Evolutionary conservation across 1,284 basidiomycete genomes (phyloP).

Genomic region (Mycosarcoma maydis): DNA sequence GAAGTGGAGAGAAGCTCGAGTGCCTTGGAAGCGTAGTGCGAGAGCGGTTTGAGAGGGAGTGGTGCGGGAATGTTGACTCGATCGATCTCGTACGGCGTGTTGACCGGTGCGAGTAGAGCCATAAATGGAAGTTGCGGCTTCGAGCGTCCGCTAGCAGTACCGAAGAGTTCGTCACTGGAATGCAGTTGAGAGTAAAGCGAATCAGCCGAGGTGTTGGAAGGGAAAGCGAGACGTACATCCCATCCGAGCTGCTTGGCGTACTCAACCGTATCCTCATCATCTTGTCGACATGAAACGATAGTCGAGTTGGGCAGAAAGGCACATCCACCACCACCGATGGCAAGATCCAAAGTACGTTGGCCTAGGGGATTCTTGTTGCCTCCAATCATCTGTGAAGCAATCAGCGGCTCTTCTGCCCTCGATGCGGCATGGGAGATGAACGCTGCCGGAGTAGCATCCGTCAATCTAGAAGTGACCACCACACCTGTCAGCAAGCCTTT

Average conservation of each 20-base stretch:
- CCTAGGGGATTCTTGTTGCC: conserved; percentile 38
- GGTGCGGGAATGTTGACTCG: conserved; percentile 45
- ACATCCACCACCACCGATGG: conserved; percentile 67
- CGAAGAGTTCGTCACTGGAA: conserved; percentile 5
- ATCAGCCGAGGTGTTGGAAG: conserved; percentile 26
- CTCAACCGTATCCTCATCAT: conserved; percentile 62
- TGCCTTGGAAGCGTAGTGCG: conserved; percentile 44
- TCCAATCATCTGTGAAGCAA: conserved; percentile 46
- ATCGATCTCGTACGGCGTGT: conserved; percentile 65
- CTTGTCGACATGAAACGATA: conserved; percentile 59
- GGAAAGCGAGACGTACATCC: conserved; percentile 47
- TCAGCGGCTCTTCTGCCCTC: conserved; percentile 44
- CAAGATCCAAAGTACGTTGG: conserved; percentile 61
- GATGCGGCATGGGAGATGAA: conserved; percentile 67
- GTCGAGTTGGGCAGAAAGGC: conserved; percentile 65
- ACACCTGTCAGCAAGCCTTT: conserved; percentile 66
- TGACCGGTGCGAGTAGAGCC: conserved; percentile 48
- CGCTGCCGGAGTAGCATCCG: conserved; percentile 65
- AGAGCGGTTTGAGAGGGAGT: conserved; percentile 30
- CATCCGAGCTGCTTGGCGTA: conserved; percentile 50
- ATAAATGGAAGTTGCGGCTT: conserved; percentile 47
- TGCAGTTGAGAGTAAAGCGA: not conserved
- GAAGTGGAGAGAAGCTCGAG: conserved; percentile 32
- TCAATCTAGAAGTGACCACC: conserved; percentile 64
- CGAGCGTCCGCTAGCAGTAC: not conserved